Evolutionary conservation across 2,329 filamentous ascomycete genomes (phyloP).

Genomic region (Salinomyces thailandicus): DNA sequence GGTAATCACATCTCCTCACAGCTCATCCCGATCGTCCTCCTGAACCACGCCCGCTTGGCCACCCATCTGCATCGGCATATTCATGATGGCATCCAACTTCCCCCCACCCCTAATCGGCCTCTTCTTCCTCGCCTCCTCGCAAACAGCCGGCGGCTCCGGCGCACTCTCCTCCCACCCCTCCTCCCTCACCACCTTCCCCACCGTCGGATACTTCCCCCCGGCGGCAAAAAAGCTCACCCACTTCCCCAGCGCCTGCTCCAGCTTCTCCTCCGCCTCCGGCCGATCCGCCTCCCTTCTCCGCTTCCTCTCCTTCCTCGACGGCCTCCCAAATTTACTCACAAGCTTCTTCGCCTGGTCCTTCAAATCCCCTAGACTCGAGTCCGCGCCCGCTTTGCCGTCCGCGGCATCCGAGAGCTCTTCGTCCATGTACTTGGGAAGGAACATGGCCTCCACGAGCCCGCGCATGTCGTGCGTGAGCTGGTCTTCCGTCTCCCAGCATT

Average conservation of each 20-base stretch:
- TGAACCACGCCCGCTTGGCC: not conserved
- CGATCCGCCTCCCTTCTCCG: slow-evolving; percentile 13
- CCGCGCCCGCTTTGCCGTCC: slow-evolving; percentile 9
- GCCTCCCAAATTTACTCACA: slow-evolving; percentile 18
- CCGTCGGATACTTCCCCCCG: slow-evolving; percentile 18
- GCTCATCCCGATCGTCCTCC: not conserved
- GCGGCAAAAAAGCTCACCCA: slow-evolving; percentile 42
- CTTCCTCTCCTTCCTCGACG: slow-evolving; percentile 11
- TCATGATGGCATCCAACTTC: slow-evolving; percentile 15
- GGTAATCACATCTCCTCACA: no score
- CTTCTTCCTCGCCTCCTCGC: slow-evolving; percentile 22
- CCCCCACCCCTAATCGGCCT: slow-evolving; percentile 20
- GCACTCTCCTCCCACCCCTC: slow-evolving; percentile 7
- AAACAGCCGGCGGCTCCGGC: slow-evolving; percentile 16
- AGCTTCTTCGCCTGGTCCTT: slow-evolving; percentile 16
- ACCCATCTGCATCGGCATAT: not conserved
- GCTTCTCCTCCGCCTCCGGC: slow-evolving; percentile 48
- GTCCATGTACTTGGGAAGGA: slow-evolving; percentile 21
- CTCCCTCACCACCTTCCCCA: slow-evolving; percentile 16
- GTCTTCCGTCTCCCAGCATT: slow-evolving; percentile 21
- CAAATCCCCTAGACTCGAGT: slow-evolving; percentile 10
- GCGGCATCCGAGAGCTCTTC: slow-evolving; percentile 15
- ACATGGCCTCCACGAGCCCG: slow-evolving; percentile 20
- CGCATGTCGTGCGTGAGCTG: slow-evolving; percentile 20
- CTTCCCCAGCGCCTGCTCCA: slow-evolving; percentile 52